Evolutionary conservation across 2,329 filamentous ascomycete species (phyloP).

Genomic region (Calonectria pauciramosa): DNA sequence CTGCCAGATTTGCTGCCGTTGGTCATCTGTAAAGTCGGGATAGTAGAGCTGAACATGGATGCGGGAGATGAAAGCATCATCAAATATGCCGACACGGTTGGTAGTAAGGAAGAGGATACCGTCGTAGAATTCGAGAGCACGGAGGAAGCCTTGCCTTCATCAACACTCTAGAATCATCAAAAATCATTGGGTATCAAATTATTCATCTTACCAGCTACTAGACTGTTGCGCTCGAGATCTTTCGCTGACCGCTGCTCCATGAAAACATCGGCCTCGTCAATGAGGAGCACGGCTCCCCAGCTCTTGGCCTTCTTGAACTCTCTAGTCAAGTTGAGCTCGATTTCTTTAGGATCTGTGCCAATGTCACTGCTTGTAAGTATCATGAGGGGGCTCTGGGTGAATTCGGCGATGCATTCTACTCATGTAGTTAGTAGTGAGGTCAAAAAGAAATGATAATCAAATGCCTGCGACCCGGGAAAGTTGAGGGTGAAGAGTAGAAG

Average conservation of each 20-base stretch:
- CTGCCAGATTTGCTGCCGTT: conserved; percentile 45
- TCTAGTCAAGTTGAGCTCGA: conserved; percentile 31
- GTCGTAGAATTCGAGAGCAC: conserved; percentile 47
- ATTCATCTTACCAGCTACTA: conserved; percentile 26
- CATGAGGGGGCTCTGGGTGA: conserved; percentile 49
- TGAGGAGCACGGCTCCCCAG: conserved; percentile 45
- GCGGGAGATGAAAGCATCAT: conserved; percentile 50
- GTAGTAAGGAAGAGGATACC: conserved; percentile 50
- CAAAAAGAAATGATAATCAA: too few relatives aligned
- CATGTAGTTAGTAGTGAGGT: not conserved
- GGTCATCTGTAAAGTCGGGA: conserved; percentile 42
- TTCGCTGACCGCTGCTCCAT: conserved; percentile 22
- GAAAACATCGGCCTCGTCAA: conserved; percentile 46
- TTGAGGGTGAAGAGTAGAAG: not conserved
- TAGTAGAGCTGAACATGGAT: conserved; percentile 49
- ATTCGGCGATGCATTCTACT: conserved; percentile 51
- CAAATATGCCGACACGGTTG: conserved; percentile 47
- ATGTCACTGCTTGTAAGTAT: conserved; percentile 45
- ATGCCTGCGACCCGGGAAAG: too few relatives aligned
- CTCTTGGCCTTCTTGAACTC: conserved; percentile 37
- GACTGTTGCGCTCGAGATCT: conserved; percentile 20
- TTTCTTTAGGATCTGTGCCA: conserved; percentile 26
- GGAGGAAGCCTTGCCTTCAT: conserved; percentile 36
- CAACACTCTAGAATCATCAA: too few relatives aligned
- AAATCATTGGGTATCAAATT: not conserved